Base-by-base conservation (phyloP, 2,329 filamentous ascomycete species). In the Neofusicoccum cordaticola region DNA sequence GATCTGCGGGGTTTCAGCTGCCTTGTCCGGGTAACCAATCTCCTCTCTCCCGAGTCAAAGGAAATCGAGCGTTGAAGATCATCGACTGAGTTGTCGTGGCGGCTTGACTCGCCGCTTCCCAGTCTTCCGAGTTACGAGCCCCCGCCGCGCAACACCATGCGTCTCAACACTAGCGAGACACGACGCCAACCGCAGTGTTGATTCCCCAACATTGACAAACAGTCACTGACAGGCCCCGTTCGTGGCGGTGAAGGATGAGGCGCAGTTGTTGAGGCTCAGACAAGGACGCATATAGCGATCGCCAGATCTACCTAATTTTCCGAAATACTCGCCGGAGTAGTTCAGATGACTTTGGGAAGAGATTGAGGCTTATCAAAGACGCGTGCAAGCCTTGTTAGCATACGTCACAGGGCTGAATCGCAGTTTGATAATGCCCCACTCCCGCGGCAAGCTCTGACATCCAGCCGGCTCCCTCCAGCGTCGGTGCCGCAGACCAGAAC, bases 381-480 rank as follows among this genome's bases (percentile, higher is more conserved):
- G 56, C 27, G 11, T 45, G 27, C 41, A 5, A 8, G 15, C 27
- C 39, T 13, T 27, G 27, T 17, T 31, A 12, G 41, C 27, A 37
- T 60, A 60, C 56, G 56, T 60, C 56, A 60, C 56, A 60, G 31
- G 56, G 56, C 56, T 60, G 56, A 60, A 22, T 22, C 22, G 22
- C 13, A 22, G 56, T 60, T 60, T 60, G 56, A 60, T 60, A 60
- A 60, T 41, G 42, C n/a, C 35, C 19, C 22, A 41, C 56, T 35
- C 41, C 22, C 13, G 56, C 41, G 56, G 56, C 15, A 47, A 34
- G 56, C 56, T 60, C 56, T 45, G 56, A 60, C 41, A 37, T 45
- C 41, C n/a, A 13, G n/a, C 35, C 41, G 56, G 56, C 56, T 45
- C 56, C 13, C 41, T 13, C 37, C 3, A 19, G 11, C n/a, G 19